Conservation (phyloP, 345 rosid genomes). For the Triadica sebifera region DNA sequence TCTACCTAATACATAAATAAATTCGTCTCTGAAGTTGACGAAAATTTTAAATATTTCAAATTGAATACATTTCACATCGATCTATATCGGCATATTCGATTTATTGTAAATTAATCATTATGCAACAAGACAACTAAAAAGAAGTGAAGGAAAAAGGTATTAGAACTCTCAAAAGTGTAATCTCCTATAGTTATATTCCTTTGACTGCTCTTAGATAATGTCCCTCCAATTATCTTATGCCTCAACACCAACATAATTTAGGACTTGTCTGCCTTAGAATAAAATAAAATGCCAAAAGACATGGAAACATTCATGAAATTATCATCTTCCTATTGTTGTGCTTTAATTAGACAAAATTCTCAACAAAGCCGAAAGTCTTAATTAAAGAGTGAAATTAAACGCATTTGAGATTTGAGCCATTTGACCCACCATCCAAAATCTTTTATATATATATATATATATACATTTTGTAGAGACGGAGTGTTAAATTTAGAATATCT, state of each 20-base stretch:
- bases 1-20: no score
- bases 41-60: no score
- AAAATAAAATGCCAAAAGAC: slow-evolving; percentile 7
- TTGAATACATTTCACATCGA: no score
- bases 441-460: no score
- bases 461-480: no score
- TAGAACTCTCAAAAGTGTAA: not conserved
- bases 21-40: no score
- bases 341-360: slow-evolving; percentile 27
- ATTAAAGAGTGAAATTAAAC: not conserved
- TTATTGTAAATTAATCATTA: no score
- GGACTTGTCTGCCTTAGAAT: not conserved
- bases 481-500: no score
- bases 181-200: not conserved
- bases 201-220: slow-evolving; percentile 2
- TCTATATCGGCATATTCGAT: no score
- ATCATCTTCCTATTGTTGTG: slow-evolving; percentile 6
- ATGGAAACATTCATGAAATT: slow-evolving; percentile 2
- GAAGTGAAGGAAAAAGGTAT: not conserved
- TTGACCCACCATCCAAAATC: not conserved
- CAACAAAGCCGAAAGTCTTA: slow-evolving; percentile 8
- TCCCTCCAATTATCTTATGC: slow-evolving; percentile 18
- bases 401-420: not conserved
- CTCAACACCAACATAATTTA: not conserved
- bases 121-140: no score